Base-by-base conservation (phyloP, 805 yeast genomes). In the Candida alai region DNA sequence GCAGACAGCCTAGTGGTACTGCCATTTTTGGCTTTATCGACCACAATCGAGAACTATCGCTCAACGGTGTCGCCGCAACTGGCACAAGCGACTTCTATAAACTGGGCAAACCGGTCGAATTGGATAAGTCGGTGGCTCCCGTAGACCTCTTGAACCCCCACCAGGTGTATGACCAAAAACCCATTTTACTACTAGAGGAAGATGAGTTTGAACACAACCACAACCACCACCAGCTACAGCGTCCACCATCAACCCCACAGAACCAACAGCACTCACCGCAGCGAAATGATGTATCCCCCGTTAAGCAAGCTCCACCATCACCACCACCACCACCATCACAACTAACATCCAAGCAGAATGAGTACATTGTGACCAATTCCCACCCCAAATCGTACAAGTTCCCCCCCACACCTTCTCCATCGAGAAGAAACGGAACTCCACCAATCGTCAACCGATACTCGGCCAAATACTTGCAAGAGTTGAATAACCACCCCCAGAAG, bases 1-100 rank as follows among this genome's bases (percentile, higher is more conserved):
- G 70, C 34, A 72, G 85, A 43, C 76, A 77, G 38, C 66, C 74
- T 13, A 80, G 88, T 61, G 94, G 94, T 10, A 80, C 90, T 4
- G 90, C 84, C 2, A 83, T 84, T 18, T 84, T 84, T 56, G 94
- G 94, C 0, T 83, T 73, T 44, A 61, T 69, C 6, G 78, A 76
- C 29, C 89, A 83, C 52, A 70, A 70, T 39, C 73, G 75, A 38
- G 81, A 77, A 30, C 54, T 83, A 23, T 76, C 84, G 2, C 70
- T 83, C 28, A 73, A 78, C 5, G 83, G 82, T 9, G 34, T 65
- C 4, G 40, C 52, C 6, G 22, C 18, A 5, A n/a, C n/a, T n/a
- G n/a, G n/a, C n/a, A n/a, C n/a, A n/a, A 47, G 49, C 22, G 51
- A 51, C 44, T 26, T 54, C 7, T 50, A 42, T 27, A 47, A 49